Evolutionary conservation across 2,329 filamentous ascomycete species (phyloP), one percentile per base, ranked within the genome.

Genomic region (Plectosphaerella plurivora): DNA sequence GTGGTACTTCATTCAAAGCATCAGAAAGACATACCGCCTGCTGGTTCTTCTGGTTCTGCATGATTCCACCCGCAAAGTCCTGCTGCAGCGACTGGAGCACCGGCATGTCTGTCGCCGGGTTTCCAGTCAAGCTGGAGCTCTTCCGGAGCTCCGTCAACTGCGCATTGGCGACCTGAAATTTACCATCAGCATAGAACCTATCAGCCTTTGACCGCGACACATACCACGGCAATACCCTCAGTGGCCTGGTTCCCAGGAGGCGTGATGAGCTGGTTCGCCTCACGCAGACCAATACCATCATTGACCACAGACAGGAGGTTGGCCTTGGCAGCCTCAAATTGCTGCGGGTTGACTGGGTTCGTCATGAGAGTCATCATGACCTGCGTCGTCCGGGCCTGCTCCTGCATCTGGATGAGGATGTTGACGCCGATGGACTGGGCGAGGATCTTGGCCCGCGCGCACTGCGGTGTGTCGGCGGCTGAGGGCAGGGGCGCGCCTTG

Each of bases 261-360:
- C 5, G 54, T 50, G 4, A 56, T 54, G 1, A 56, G 54, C 47
- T 56, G 54, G 42, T 56, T 56, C 35, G 54, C 37, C 46, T 56
- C 52, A 42, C 54, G 49, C 14, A 56, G 18, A 47, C 52, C 52
- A 20, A 56, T 56, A 2, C 54, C 54, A 16, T 56, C 54, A 46
- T 52, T 56, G 28, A 56, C 54, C 25, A 54, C 54, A 12, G 54
- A 52, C 6, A 56, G 37, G 36, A 56, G 49, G 24, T 54, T 56
- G 45, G 54, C 54, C 50, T 56, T 56, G 52, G 54, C 54, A 18
- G 51, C 47, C 54, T 56, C 52, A 37, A 56, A 56, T 37, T 56
- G 52, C 42, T 54, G 52, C 36, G 47, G 48, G 24, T 56, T 54
- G 47, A 45, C 39, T 5, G 54, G 54, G 15, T 54, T 54, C 9